Evolutionary conservation across 1,284 basidiomycete genomes (phyloP).

Genomic region (Taiwanofungus camphoratus): DNA sequence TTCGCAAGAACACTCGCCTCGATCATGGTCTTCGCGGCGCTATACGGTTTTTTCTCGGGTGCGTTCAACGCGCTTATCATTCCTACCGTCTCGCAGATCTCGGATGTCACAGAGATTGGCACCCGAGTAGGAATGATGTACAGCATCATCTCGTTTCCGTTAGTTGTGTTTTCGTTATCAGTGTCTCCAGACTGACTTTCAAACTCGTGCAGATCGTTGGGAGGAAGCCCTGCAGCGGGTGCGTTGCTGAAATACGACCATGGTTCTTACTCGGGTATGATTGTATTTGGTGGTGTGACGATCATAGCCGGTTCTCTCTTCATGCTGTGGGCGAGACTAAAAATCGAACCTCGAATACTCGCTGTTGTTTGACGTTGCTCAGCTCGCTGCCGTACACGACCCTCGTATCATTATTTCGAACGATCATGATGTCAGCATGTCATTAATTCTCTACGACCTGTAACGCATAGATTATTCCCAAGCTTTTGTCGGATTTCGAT

Average conservation of each 20-base stretch:
- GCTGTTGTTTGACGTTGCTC: constrained; percentile 29
- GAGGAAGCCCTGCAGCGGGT: constrained; percentile 56
- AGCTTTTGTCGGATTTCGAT: too few relatives aligned
- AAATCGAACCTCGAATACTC: constrained; percentile 37
- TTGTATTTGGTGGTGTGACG: constrained; percentile 52
- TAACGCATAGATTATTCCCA: too few relatives aligned
- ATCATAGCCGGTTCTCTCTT: constrained; percentile 50
- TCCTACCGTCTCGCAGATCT: constrained; percentile 34
- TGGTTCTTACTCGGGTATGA: constrained; percentile 46
- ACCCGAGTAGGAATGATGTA: constrained; percentile 57
- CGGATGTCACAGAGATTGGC: constrained; percentile 47
- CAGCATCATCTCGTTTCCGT: constrained; percentile 59
- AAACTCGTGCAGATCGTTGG: constrained; percentile 40
- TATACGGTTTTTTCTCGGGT: constrained; percentile 44
- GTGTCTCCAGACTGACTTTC: background rate
- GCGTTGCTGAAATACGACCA: constrained; percentile 39
- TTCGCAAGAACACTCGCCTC: constrained; percentile 27
- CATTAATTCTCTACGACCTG: too few relatives aligned
- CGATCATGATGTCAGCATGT: too few relatives aligned
- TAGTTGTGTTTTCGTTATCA: constrained; percentile 28
- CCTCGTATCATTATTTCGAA: too few relatives aligned
- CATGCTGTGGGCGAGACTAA: constrained; percentile 42
- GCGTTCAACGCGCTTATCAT: constrained; percentile 30
- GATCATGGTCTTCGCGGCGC: constrained; percentile 47
- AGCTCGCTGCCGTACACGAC: too few relatives aligned